Evolutionary conservation across 75 land plant genomes (phyloP), one percentile per base, ranked within the genome.

Genomic region (Picea glauca): DNA sequence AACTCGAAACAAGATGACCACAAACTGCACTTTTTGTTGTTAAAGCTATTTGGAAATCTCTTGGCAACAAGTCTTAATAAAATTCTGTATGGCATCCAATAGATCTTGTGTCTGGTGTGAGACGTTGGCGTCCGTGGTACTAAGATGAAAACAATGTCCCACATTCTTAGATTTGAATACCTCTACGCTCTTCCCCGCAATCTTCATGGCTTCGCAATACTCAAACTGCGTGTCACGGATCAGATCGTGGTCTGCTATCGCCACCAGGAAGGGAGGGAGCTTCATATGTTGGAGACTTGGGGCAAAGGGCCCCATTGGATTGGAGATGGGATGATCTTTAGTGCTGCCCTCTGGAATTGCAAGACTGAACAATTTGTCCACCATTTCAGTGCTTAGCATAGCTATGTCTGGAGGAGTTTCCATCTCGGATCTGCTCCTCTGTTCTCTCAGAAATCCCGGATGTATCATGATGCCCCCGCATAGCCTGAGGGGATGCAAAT

Each of bases 241-340:
- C 84, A 90, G 61, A 76, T 90, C 91, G 50, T 74, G 60, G 60
- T 87, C 91, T 38, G 91, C 91, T 78, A 90, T 78, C 62, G 78
- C 80, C 60, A 87, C 81, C 83, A 90, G 33, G 12, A 83, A 20
- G 23, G 88, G 83, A 76, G 91, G 88, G 80, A 86, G 62, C 18
- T 67, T 62, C 64, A 85, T 62, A 26, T 21, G 74, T 15, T 79
- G 78, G 23, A 84, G n/a, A 30, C 62, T 78, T 38, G 85, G 78
- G 54, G 84, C 91, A 75, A 79, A 86, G 58, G 13, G 57, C 59
- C 88, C 91, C 91, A 86, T 90, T 62, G 91, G 91, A 46, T 88
- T 86, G 4, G 84, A 84, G 38, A 82, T 77, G 32, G 93, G 93
- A 67, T 91, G 90, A 78, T 91, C 90, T 78, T 87, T 88, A n/a